Percentiles rank a stretch among this genome's conserved stretches.
These are phyloP conservation scores for Berberis vulgaris DNA, from an alignment of 164 flowering plant genomes.

Conservation along the genomic window DNA sequence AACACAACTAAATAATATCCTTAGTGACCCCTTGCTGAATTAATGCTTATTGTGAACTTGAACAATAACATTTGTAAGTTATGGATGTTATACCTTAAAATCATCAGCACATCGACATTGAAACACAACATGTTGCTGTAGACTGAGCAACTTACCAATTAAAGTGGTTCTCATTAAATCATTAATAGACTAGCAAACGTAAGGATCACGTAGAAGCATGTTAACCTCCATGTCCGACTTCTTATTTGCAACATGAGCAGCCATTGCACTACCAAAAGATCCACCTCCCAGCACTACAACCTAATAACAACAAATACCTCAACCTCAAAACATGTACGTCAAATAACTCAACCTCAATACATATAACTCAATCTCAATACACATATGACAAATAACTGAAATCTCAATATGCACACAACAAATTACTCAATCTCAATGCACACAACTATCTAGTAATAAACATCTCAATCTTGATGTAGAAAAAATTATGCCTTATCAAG, in stretches of 20 bases:
- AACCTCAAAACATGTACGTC: background rate
- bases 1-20: no score
- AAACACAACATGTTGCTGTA: background rate
- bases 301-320: slow-evolving; percentile 21
- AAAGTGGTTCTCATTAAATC: slow-evolving; percentile 35
- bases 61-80: no score
- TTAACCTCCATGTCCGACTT: slow-evolving; percentile 69
- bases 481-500: no score
- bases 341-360: background rate
- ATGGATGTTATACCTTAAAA: background rate
- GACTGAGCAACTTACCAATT: slow-evolving; percentile 37
- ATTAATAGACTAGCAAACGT: slow-evolving; percentile 63
- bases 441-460: background rate
- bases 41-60: no score
- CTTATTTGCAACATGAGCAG: slow-evolving; percentile 76
- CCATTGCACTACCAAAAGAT: slow-evolving; percentile 98
- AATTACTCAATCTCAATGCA: background rate
- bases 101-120: background rate
- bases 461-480: no score
- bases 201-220: slow-evolving; percentile 80
- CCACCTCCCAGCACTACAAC: slow-evolving; percentile 98
- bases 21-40: no score
- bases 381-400: no score
- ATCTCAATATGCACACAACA: no score
- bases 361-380: no score